Conservation (phyloP, 345 rosid species). For the Mercurialis annua region DNA sequence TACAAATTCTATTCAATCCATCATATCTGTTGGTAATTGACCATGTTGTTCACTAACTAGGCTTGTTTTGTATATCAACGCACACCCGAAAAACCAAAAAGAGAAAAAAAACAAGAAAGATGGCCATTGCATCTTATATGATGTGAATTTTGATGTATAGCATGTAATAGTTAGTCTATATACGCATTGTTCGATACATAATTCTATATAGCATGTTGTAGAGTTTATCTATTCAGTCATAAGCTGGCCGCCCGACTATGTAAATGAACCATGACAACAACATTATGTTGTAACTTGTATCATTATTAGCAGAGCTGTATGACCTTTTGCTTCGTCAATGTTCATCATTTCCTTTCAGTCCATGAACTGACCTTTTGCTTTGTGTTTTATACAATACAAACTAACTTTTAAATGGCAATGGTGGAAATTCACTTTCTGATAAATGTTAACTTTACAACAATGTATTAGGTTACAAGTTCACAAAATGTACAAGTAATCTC, state of each 20-base stretch:
- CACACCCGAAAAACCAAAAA: not conserved
- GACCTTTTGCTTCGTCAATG: no score
- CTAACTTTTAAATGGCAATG: no score
- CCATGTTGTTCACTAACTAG: not conserved
- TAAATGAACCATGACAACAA: not conserved
- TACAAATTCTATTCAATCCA: constrained; percentile 14
- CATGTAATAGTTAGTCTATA: no score
- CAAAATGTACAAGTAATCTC: constrained; percentile 4
- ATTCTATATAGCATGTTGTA: not conserved
- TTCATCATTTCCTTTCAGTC: no score
- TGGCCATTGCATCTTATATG: not conserved
- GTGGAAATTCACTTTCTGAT: no score
- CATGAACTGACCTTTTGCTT: no score
- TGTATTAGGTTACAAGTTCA: no score
- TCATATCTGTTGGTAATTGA: constrained; percentile 3
- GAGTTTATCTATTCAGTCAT: constrained; percentile 1
- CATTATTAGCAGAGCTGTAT: no score
- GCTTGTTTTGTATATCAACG: constrained; percentile 12
- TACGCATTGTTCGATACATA: no score
- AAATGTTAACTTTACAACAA: no score
- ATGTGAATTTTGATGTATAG: not conserved
- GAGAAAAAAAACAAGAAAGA: not conserved
- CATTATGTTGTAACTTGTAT: not conserved
- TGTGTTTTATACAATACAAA: no score
- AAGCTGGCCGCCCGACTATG: constrained; percentile 14